These are phyloP conservation scores for Decorospora gaudefroyi DNA, from an alignment of 2,329 filamentous ascomycete species.

Conservation along the genomic window DNA sequence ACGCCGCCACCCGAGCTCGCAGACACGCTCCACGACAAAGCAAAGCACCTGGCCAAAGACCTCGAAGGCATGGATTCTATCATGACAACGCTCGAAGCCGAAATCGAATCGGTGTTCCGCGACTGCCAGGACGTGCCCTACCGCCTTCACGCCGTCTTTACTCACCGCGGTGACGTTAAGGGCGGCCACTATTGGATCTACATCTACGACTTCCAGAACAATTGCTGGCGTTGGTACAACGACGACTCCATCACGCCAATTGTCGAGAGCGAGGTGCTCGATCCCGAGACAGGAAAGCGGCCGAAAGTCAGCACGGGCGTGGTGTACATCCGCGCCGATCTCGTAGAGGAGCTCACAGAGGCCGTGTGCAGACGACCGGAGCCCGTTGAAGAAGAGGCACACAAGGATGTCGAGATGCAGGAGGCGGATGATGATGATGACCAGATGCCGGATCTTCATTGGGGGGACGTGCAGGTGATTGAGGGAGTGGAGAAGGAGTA, in stretches of 20 bases:
- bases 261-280: conserved; percentile 69
- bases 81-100: conserved; percentile 55
- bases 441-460: conserved; percentile 11
- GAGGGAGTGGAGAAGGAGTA: conserved; percentile 38
- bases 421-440: conserved; percentile 20
- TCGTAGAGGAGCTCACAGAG: conserved; percentile 63
- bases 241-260: conserved; percentile 78
- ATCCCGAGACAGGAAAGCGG: conserved; percentile 63
- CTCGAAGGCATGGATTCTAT: conserved; percentile 33
- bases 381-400: background rate
- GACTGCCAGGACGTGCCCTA: conserved; percentile 71
- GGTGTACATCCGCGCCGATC: conserved; percentile 75
- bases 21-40: conserved; percentile 26
- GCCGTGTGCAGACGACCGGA: conserved; percentile 50
- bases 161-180: conserved; percentile 70
- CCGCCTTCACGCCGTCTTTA: conserved; percentile 87
- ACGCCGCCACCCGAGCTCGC: conserved; percentile 31
- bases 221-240: conserved; percentile 92
- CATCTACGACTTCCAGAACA: conserved; percentile 82
- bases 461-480: conserved; percentile 25
- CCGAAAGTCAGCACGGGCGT: conserved; percentile 62
- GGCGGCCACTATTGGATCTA: conserved; percentile 96
- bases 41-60: conserved; percentile 32
- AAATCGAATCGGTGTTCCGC: conserved; percentile 64
- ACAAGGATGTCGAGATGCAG: conserved; percentile 24